These are phyloP conservation scores for Lentinula guzmanii DNA, from an alignment of 768 basidiomycete genomes.

Conservation along the genomic window DNA sequence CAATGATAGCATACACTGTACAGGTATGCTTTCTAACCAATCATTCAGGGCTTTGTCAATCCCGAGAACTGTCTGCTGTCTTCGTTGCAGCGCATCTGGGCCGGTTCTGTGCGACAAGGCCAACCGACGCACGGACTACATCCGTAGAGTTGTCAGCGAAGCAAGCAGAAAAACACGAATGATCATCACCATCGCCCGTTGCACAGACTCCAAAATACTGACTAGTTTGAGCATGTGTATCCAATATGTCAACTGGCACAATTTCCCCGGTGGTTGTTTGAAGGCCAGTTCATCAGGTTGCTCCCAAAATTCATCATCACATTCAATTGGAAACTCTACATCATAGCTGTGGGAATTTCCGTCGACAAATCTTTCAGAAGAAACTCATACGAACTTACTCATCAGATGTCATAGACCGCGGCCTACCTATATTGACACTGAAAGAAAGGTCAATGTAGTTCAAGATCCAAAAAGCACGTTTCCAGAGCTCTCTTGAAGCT, in stretches of 20 bases:
- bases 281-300: slow-evolving; percentile 31
- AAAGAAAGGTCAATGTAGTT: slow-evolving; percentile 10
- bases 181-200: slow-evolving; percentile 30
- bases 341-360: slow-evolving; percentile 28
- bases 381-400: slow-evolving; percentile 27
- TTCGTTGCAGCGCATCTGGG: slow-evolving; percentile 1
- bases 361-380: background rate
- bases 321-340: slow-evolving; percentile 41
- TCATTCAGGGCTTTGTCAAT: background rate
- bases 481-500: slow-evolving; percentile 47
- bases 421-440: slow-evolving; percentile 36
- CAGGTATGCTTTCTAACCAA: background rate
- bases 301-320: slow-evolving; percentile 52
- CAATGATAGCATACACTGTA: background rate
- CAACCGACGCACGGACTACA: background rate
- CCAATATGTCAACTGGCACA: slow-evolving; percentile 32
- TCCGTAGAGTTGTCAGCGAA: background rate
- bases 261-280: slow-evolving; percentile 37
- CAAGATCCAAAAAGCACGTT: slow-evolving; percentile 32
- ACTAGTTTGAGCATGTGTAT: slow-evolving; percentile 37
- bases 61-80: background rate
- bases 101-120: slow-evolving; percentile 22
- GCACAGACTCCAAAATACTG: slow-evolving; percentile 35
- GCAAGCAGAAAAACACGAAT: background rate
- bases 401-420: slow-evolving; percentile 43